phyloP scores from a whole-genome alignment of 2,329 filamentous ascomycete species.

The Phaeosphaeria sp. region DNA sequence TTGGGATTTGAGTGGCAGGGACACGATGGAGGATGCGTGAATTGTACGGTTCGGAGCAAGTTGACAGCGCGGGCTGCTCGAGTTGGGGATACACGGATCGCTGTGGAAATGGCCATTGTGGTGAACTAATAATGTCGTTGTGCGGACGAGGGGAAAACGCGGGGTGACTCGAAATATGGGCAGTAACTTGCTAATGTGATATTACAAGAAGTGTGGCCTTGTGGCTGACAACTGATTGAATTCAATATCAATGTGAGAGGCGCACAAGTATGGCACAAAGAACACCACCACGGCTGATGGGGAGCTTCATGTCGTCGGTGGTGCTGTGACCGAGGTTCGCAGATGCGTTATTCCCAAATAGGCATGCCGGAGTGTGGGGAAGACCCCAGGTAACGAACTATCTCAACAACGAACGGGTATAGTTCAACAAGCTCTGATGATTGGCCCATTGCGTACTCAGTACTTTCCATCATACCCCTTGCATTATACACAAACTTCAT shows the following conservation, averaged over 20 bases:
- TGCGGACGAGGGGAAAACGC: neutral
- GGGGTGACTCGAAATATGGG: neutral
- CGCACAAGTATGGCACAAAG: neutral
- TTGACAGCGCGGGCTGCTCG: slow-evolving; percentile 68
- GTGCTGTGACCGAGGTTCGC: slow-evolving; percentile 11
- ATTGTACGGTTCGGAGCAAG: slow-evolving; percentile 88
- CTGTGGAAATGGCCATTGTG: slow-evolving; percentile 27
- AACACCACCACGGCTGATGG: neutral
- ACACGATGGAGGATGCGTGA: slow-evolving; percentile 87
- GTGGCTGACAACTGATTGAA: neutral
- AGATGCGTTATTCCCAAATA: slow-evolving; percentile 2
- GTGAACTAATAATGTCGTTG: neutral
- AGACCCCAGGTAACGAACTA: slow-evolving; percentile 5
- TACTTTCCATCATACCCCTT: neutral
- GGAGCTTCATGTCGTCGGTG: neutral
- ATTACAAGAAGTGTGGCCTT: neutral
- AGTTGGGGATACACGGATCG: slow-evolving; percentile 48
- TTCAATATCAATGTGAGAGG: neutral
- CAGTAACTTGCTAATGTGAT: no score
- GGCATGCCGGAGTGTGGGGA: slow-evolving; percentile 65
- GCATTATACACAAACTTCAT: slow-evolving; percentile 6
- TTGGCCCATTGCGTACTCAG: no score
- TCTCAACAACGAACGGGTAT: neutral
- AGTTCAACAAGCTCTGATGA: no score
- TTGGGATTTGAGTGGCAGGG: slow-evolving; percentile 93